Evolutionary conservation across 148 eudicot genomes (phyloP).

Genomic region (Mesembryanthemum crystallinum): DNA sequence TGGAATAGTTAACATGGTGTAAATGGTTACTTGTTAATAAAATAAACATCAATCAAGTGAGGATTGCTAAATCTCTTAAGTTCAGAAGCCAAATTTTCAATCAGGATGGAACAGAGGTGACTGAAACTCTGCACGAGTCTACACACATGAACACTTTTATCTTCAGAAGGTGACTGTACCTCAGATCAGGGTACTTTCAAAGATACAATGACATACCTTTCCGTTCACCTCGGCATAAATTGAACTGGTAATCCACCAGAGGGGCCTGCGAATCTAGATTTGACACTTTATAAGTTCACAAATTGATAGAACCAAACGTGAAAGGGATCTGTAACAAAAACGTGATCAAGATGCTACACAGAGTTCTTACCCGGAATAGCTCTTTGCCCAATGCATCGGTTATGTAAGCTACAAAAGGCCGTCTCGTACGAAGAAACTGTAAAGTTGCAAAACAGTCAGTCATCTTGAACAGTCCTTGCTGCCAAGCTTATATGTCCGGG

Average conservation of each 20-base stretch:
- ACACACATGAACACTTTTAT: neutral
- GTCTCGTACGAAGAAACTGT: slow-evolving; percentile 86
- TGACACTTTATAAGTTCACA: slow-evolving; percentile 22
- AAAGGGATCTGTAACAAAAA: neutral
- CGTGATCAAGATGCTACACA: slow-evolving; percentile 9
- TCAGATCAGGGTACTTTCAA: slow-evolving; percentile 2
- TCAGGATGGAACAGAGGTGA: neutral
- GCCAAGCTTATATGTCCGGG: neutral
- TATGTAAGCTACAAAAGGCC: slow-evolving; percentile 82
- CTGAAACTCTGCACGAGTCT: neutral
- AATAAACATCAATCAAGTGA: neutral
- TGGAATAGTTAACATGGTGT: neutral
- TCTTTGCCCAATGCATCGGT: slow-evolving; percentile 83
- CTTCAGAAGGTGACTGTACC: neutral
- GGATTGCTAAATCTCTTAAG: too few species aligned
- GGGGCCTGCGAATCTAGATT: slow-evolving; percentile 87
- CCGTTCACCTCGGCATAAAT: slow-evolving; percentile 93
- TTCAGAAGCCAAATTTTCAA: neutral
- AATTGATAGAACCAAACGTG: neutral
- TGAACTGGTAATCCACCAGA: slow-evolving; percentile 98
- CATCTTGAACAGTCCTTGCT: neutral
- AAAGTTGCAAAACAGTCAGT: slow-evolving; percentile 24
- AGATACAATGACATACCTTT: slow-evolving; percentile 54
- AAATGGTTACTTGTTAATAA: neutral
- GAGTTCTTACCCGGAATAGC: slow-evolving; percentile 63